These are phyloP conservation scores for Ganoderma resinaceum DNA, from an alignment of 1,284 basidiomycete species.

Conservation along the genomic window DNA sequence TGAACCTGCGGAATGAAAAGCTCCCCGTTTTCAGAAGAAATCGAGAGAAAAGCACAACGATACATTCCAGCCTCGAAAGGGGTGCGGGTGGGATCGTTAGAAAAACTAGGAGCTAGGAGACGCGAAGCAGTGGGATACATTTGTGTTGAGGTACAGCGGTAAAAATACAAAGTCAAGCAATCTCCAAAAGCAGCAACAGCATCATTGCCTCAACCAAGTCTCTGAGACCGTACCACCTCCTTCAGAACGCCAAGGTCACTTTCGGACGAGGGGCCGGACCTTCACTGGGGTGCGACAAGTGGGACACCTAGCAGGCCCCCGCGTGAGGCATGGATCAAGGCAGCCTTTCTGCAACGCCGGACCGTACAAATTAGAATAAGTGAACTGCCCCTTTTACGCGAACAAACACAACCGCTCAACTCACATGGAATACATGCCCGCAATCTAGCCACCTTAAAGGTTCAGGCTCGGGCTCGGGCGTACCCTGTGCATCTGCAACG, in stretches of 20 bases:
- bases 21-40: not conserved
- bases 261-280: not conserved
- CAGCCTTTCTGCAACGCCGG: not conserved
- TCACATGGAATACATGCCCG: slow-evolving; percentile 81
- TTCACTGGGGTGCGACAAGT: not conserved
- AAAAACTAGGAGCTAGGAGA: not conserved
- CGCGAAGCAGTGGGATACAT: too few species aligned
- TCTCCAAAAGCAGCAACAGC: fast-evolving
- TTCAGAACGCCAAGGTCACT: not conserved
- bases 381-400: not conserved
- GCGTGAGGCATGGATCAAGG: not conserved
- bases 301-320: not conserved
- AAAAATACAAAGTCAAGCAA: not conserved
- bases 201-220: not conserved
- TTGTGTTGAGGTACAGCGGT: not conserved
- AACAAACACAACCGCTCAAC: slow-evolving; percentile 33
- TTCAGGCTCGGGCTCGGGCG: slow-evolving; percentile 72
- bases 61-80: not conserved
- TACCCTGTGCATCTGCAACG: slow-evolving; percentile 49
- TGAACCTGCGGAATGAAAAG: not conserved
- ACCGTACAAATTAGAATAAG: not conserved
- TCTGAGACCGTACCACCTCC: not conserved
- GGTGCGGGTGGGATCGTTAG: not conserved
- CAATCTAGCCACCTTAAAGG: slow-evolving; percentile 73
- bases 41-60: not conserved